Conservation (phyloP, 495 filamentous ascomycete species). For the Amorphotheca resinae region DNA sequence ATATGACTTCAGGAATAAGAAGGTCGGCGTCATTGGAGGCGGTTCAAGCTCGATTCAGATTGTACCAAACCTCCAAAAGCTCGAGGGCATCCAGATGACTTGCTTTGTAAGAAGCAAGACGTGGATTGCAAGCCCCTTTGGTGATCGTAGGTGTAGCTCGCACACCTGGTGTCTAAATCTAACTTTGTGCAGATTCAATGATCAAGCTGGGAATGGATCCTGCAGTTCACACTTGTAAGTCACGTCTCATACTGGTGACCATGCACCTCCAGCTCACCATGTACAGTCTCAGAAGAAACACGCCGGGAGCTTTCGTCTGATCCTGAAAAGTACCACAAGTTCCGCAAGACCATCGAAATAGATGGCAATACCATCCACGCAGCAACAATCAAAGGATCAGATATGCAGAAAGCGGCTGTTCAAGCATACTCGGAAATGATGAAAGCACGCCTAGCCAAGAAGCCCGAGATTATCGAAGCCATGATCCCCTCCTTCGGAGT, state of each 20-base stretch:
- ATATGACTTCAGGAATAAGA: slow-evolving; percentile 33
- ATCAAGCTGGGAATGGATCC: slow-evolving; percentile 11
- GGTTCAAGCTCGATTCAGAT: slow-evolving; percentile 46
- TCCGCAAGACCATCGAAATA: slow-evolving; percentile 29
- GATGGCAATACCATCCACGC: slow-evolving; percentile 42
- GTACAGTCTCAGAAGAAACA: slow-evolving; percentile 39
- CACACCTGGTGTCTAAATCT: slow-evolving; percentile 6
- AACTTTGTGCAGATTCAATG: slow-evolving; percentile 10
- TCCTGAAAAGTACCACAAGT: slow-evolving; percentile 29
- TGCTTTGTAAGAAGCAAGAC: slow-evolving; percentile 55
- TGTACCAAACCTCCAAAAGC: slow-evolving; percentile 30
- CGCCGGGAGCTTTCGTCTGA: slow-evolving; percentile 31
- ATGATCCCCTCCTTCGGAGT: slow-evolving; percentile 46
- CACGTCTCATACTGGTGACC: not conserved
- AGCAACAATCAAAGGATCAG: slow-evolving; percentile 39
- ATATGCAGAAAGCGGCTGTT: slow-evolving; percentile 36
- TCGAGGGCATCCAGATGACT: slow-evolving; percentile 36
- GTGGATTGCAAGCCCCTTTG: slow-evolving; percentile 52
- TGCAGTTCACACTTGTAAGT: slow-evolving; percentile 7
- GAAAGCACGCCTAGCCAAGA: slow-evolving; percentile 14
- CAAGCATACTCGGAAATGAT: slow-evolving; percentile 23
- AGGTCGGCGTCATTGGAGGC: slow-evolving; percentile 41
- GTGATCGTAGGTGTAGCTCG: slow-evolving; percentile 15
- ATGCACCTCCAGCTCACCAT: slow-evolving; percentile 10
- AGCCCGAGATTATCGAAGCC: slow-evolving; percentile 15